phyloP scores from a whole-genome alignment of 2,329 filamentous ascomycete species.

The Sarocladiaceae sp. region DNA sequence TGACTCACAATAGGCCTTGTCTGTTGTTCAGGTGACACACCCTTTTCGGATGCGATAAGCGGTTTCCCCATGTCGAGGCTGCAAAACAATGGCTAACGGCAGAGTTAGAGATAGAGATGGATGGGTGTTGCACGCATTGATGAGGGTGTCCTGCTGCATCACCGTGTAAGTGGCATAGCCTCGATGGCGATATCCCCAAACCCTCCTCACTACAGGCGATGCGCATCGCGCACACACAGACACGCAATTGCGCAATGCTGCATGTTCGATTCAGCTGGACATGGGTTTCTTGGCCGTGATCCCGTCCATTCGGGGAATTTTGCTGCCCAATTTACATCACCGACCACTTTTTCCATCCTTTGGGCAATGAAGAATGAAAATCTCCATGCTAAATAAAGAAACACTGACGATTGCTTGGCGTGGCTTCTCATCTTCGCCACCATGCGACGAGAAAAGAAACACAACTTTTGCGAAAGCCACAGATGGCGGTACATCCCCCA shows the following conservation, averaged over 20 bases:
- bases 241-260: not conserved
- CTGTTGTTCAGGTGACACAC: not conserved
- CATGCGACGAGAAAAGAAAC: not conserved
- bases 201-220: not conserved
- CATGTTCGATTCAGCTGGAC: conserved; percentile 3
- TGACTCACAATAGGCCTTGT: not conserved
- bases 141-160: not conserved
- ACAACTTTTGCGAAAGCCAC: too few species aligned
- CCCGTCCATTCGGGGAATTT: not conserved
- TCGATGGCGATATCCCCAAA: not conserved
- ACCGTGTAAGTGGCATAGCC: not conserved
- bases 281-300: conserved; percentile 3
- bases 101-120: too few species aligned
- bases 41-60: not conserved
- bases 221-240: too few species aligned
- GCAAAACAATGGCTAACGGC: too few species aligned
- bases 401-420: too few species aligned
- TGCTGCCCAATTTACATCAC: too few species aligned
- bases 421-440: too few species aligned
- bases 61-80: not conserved
- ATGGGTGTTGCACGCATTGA: not conserved
- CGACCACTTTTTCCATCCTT: not conserved
- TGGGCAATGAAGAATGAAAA: not conserved
- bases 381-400: too few species aligned
- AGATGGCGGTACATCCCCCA: not conserved